Conservation (phyloP, 257 asterid genomes). For the Capsicum chinense region DNA sequence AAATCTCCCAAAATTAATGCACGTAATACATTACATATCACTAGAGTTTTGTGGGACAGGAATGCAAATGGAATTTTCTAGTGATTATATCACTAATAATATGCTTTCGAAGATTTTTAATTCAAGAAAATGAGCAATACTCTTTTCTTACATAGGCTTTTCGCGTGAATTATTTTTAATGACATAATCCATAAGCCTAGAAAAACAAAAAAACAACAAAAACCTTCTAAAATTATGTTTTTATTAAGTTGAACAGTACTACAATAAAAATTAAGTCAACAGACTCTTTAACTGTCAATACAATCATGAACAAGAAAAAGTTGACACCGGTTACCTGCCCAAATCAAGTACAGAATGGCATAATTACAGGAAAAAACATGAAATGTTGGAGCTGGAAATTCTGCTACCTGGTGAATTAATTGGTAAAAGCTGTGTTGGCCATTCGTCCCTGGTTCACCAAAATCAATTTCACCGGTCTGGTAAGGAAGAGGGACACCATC, state of each 20-base stretch:
- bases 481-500: conserved; percentile 94
- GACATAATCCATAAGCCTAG: neutral
- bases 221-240: neutral
- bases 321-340: conserved; percentile 9
- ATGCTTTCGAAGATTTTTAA: neutral
- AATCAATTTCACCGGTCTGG: conserved; percentile 97
- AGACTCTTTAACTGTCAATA: neutral
- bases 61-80: neutral
- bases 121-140: neutral
- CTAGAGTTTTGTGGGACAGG: conserved; percentile 17
- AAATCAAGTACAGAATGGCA: conserved; percentile 17
- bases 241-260: neutral
- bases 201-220: conserved; percentile 20
- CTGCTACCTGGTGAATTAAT: conserved; percentile 92
- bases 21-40: conserved; percentile 2
- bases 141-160: neutral
- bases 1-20: neutral
- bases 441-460: conserved; percentile 99
- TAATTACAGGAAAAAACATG: neutral
- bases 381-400: neutral
- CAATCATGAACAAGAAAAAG: conserved; percentile 5
- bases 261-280: neutral
- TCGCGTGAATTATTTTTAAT: neutral
- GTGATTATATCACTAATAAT: neutral
- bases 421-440: conserved; percentile 99